A percentile compares a stretch with the other conserved stretches of the same genome.
phyloP scores from a whole-genome alignment of 108 stramenopile genomes.

The Parietichytrium sp. region DNA sequence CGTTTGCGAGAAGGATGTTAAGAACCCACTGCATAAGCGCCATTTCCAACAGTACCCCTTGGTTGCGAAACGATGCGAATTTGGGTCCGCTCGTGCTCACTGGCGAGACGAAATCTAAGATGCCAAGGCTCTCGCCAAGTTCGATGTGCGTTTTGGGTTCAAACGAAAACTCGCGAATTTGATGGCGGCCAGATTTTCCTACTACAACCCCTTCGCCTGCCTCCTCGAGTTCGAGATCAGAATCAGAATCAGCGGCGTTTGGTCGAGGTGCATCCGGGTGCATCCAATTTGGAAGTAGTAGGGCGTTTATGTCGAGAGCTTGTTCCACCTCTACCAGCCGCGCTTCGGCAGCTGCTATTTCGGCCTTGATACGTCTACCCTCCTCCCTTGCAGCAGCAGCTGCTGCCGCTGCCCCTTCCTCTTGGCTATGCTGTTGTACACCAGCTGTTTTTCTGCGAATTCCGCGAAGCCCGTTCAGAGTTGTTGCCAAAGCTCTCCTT shows the following conservation, averaged over 20 bases:
- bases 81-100: background rate
- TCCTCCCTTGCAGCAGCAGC: too few species aligned
- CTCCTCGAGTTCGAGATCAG: background rate
- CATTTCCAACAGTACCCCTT: conserved; percentile 35
- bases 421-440: too few species aligned
- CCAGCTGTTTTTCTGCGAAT: too few species aligned
- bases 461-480: too few species aligned
- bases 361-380: background rate
- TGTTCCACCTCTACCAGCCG: background rate
- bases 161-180: background rate
- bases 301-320: background rate
- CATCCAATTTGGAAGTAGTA: conserved; percentile 11
- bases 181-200: too few species aligned
- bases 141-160: background rate
- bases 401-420: too few species aligned
- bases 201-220: conserved; percentile 19
- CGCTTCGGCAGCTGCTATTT: background rate
- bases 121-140: conserved; percentile 12
- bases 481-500: too few species aligned
- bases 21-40: conserved; percentile 3
- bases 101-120: conserved; percentile 27
- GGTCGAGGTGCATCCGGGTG: background rate
- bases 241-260: background rate
- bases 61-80: conserved; percentile 5
- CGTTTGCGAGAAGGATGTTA: background rate